Evolutionary conservation across 129 eudicot genomes (phyloP), one percentile per base, ranked within the genome.

Genomic region (Artemisia argyi): DNA sequence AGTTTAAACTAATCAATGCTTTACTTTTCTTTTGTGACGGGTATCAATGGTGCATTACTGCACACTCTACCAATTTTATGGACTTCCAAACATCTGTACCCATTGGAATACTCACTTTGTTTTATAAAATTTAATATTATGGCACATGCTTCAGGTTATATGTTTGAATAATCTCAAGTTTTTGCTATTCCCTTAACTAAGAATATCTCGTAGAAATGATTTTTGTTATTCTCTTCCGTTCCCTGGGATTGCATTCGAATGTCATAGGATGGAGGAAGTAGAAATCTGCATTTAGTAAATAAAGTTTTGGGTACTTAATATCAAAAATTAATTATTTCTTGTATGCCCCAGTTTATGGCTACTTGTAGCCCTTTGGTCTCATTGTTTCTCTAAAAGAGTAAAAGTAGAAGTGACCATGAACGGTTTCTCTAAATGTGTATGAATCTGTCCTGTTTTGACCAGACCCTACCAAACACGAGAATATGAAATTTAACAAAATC

Each of bases 1-100:
- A 84, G 97, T 78, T 82, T 16, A 63, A 13, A 71, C 48, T 39
- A 24, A 59, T 55, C 54, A 18, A 10, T 69, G 44, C n/a, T 1
- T 66, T 49, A 30, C 56, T 73, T 42, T 44, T 75, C 49, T 47
- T 56, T 54, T 49, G 11, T 4, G 3, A 28, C 4, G 30, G 30
- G 30, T 52, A 75, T 32, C 12, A 32, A 71, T 56, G 22, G 48
- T 49, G 42, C 55, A 42, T 1, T 22, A 52, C 52, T 19, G 32
- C 74, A 32, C 56, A 51, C 44, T 68, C 50, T 18, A 44, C 22
- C 57, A 71, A 56, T 8, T 20, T 46, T 39, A 13, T 14, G 56
- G 55, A 42, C 56, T 42, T 46, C 47, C 20, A 60, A 72, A 59
- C 68, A 47, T 26, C 61, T 22, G 42, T 62, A 55, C 56, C 32